phyloP scores from a whole-genome alignment of 106 monocot species.

The Triglochin maritima region DNA sequence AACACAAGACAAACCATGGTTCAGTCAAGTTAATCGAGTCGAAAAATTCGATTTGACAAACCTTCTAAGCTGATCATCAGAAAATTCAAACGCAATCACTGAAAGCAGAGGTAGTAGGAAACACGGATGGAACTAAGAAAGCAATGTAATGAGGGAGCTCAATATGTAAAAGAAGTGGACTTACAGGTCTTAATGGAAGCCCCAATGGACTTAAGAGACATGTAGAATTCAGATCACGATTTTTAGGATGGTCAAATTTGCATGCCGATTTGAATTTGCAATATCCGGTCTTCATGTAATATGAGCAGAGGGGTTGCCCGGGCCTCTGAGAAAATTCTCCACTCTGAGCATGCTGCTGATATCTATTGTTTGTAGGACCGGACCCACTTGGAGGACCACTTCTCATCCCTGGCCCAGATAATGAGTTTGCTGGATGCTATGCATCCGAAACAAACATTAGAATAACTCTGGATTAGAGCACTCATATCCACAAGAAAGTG shows the following conservation, averaged over 20 bases:
- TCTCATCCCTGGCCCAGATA: neutral
- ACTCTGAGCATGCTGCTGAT: conserved; percentile 1
- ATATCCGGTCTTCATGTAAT: conserved; percentile 7
- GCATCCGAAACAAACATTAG: neutral
- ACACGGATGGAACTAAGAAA: neutral
- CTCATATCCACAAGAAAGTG: neutral
- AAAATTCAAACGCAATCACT: neutral
- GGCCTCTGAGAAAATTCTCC: conserved; percentile 1
- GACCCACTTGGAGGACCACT: neutral
- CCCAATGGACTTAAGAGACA: conserved; percentile 11
- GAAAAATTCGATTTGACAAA: no score
- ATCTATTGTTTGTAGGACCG: neutral
- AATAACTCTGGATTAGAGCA: neutral
- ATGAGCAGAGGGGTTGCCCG: conserved; percentile 2
- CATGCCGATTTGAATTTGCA: conserved; percentile 5
- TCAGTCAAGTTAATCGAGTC: no score
- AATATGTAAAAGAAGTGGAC: neutral
- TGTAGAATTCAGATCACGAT: neutral
- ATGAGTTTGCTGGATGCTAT: neutral
- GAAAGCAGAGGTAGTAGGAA: neutral
- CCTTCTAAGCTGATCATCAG: neutral
- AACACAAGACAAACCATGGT: no score
- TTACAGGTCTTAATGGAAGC: conserved; percentile 13
- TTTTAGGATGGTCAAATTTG: conserved; percentile 4
- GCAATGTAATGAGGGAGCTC: neutral